Conservation (phyloP, 208 protist genomes). For the Leishmania martiniquensis region DNA sequence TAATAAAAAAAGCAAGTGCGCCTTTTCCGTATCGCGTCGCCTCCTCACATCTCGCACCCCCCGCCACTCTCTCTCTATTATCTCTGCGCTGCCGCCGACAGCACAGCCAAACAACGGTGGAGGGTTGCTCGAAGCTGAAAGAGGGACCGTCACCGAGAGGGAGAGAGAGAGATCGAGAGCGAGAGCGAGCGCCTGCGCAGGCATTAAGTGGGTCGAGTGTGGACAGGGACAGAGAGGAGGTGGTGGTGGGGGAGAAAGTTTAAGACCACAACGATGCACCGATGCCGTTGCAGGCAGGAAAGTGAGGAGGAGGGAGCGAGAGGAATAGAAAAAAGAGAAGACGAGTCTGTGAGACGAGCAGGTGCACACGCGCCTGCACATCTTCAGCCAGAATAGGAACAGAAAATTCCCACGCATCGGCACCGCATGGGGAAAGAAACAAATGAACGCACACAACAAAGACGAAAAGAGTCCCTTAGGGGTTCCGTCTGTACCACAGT, state of each 20-base stretch:
- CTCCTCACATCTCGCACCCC: neutral
- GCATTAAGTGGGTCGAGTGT: too few relatives aligned
- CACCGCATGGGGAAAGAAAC: neutral
- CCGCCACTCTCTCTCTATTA: neutral
- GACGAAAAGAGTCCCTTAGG: neutral
- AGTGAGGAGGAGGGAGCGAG: neutral
- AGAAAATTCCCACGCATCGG: neutral
- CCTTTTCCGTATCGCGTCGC: neutral
- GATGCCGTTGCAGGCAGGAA: neutral
- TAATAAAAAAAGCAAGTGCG: too few relatives aligned
- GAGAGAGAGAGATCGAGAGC: neutral
- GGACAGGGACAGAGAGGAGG: neutral
- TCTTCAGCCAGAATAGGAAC: neutral
- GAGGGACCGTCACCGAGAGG: neutral
- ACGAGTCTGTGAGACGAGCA: neutral
- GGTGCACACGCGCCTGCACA: neutral
- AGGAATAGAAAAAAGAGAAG: neutral
- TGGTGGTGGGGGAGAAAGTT: neutral
- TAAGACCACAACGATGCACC: neutral
- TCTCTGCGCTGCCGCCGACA: neutral
- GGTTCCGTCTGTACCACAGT: too few relatives aligned
- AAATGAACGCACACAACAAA: neutral
- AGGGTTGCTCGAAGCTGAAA: neutral
- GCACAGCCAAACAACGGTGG: neutral
- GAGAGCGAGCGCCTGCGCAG: too few relatives aligned